Conservation (phyloP, 1,284 basidiomycete species). For the Ganoderma multipileum region DNA sequence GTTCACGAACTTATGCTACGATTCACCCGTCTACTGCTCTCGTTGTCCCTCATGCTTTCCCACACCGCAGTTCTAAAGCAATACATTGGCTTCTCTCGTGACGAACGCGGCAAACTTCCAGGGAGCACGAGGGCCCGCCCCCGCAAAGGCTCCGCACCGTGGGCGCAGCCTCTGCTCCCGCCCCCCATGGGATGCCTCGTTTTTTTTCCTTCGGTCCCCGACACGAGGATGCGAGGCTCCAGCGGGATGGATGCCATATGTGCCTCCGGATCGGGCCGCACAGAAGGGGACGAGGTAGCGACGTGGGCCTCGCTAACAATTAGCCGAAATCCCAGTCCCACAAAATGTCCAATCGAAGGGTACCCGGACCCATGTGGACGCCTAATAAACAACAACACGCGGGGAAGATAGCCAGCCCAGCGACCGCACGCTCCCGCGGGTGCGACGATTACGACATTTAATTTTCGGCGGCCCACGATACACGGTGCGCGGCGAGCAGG, state of each 20-base stretch:
- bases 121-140: slow-evolving; percentile 13
- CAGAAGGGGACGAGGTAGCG: background rate
- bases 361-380: slow-evolving; percentile 20
- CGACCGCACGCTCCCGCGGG: slow-evolving; percentile 23
- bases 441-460: slow-evolving; percentile 31
- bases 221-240: slow-evolving; percentile 4
- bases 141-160: slow-evolving; percentile 29
- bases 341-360: slow-evolving; percentile 32
- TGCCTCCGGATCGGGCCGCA: slow-evolving; percentile 14
- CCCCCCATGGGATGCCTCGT: slow-evolving; percentile 6
- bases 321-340: slow-evolving; percentile 37
- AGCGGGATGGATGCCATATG: background rate
- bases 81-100: slow-evolving; percentile 15
- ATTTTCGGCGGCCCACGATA: slow-evolving; percentile 18
- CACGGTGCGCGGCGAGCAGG: background rate
- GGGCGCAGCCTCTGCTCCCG: slow-evolving; percentile 26
- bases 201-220: slow-evolving; percentile 6
- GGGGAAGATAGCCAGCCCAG: slow-evolving; percentile 27
- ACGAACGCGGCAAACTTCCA: slow-evolving; percentile 23
- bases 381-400: slow-evolving; percentile 12
- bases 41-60: slow-evolving; percentile 24
- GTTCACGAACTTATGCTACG: slow-evolving; percentile 29
- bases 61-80: slow-evolving; percentile 26
- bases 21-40: slow-evolving; percentile 17
- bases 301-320: slow-evolving; percentile 25